These are phyloP conservation scores for Chalciporus sphaerocephalus DNA, from an alignment of 768 basidiomycete species.

Conservation along the genomic window DNA sequence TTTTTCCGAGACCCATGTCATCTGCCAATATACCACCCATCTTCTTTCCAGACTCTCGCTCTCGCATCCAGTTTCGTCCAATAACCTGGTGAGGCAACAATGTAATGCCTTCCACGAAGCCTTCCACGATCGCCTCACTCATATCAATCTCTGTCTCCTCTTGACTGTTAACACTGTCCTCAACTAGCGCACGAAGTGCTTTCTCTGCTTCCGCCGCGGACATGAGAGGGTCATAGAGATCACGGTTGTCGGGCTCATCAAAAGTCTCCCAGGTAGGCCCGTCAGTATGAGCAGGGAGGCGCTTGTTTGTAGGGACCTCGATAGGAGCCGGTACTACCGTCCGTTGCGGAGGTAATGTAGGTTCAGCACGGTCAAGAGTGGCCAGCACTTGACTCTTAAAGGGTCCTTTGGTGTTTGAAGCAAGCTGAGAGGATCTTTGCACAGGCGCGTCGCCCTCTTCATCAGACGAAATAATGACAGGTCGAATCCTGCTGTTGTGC, in stretches of 20 bases:
- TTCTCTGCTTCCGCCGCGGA: constrained; percentile 63
- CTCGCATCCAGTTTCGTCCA: constrained; percentile 83
- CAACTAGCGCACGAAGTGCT: constrained; percentile 72
- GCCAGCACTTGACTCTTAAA: constrained; percentile 18
- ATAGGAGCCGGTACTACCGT: constrained; percentile 32
- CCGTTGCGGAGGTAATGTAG: constrained; percentile 11
- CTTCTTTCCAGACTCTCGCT: constrained; percentile 75
- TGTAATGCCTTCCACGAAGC: constrained; percentile 64
- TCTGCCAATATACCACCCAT: constrained; percentile 88
- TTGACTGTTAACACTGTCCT: constrained; percentile 53
- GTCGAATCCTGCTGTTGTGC: constrained; percentile 7
- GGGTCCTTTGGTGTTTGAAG: background rate
- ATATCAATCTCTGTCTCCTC: constrained; percentile 50
- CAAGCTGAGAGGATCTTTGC: background rate
- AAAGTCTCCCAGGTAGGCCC: constrained; percentile 30
- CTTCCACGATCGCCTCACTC: constrained; percentile 67
- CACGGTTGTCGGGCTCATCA: constrained; percentile 24
- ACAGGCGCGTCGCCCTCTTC: constrained; percentile 20
- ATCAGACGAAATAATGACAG: constrained; percentile 31
- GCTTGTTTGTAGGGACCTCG: constrained; percentile 22
- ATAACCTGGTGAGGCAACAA: constrained; percentile 87
- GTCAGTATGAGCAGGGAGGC: constrained; percentile 12
- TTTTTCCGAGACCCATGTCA: constrained; percentile 88
- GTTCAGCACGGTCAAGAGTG: constrained; percentile 24
- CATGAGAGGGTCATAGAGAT: constrained; percentile 31